Base-by-base conservation (phyloP, 2,329 filamentous ascomycete genomes). In the Verticillium albo-atrum region DNA sequence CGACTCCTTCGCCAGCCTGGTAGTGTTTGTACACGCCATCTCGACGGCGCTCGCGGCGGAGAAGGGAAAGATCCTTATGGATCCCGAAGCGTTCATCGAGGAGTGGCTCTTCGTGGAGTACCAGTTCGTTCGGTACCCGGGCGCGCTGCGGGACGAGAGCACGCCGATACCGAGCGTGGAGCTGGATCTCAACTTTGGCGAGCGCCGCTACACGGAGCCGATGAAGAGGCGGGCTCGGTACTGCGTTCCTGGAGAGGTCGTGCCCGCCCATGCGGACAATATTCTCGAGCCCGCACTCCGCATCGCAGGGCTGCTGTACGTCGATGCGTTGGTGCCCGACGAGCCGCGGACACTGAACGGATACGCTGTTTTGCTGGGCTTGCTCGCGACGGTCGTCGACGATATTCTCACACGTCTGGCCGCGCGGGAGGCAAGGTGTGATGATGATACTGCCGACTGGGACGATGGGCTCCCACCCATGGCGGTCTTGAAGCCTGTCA, bases 321-420 rank as follows among this genome's bases (percentile, higher is more conserved):
- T 73, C 26, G 72, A 73, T 53, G 68, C 72, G 42, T 65, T 71
- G 10, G 62, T 74, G 1, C 71, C 72, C 1, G 70, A 71, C 56
- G 70, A 66, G 55, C 70, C 69, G 17, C 65, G 66, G 56, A 72
- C 71, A 51, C 54, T 72, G 1, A 70, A 71, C 58, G 69, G 68
- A 25, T 72, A 71, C 56, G 65, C 64, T 6, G 65, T 72, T 3
- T 62, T 72, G 20, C 62, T 74, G 27, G 55, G 59, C 9, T 62
- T 73, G 15, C 64, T 74, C 34, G 63, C 62, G 6, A 55, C 61
- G 20, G 67, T 71, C 25, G 59, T 72, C 2, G 54, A 53, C 3
- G 61, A 56, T 3, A 47, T 68, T 2, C 6, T 64, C 6, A 15
- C 30, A 9, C 32, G 15, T 3, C 47, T 55, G 17, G 32, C 54